Conservation (phyloP, 129 eudicot genomes). For the Helichrysum umbraculigerum region DNA sequence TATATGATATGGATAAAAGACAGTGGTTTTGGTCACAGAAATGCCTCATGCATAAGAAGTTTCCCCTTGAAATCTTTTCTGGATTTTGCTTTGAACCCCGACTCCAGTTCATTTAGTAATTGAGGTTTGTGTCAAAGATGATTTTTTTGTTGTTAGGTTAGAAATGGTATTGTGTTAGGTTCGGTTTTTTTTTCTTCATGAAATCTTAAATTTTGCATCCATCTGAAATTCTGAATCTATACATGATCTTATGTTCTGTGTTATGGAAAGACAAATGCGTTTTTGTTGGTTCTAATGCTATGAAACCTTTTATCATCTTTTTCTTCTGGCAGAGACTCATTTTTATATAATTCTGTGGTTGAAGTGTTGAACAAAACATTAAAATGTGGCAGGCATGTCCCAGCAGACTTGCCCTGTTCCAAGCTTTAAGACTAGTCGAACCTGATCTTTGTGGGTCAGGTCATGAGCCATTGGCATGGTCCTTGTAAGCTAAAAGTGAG, state of each 20-base stretch:
- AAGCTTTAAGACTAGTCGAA: background rate
- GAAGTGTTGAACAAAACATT: background rate
- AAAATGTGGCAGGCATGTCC: too few species aligned
- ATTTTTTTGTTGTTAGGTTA: constrained; percentile 2
- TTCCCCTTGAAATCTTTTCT: constrained; percentile 47
- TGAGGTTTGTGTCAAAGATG: background rate
- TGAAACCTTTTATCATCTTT: background rate
- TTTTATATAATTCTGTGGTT: background rate
- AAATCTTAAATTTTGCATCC: constrained; percentile 21
- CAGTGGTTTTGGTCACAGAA: constrained; percentile 49
- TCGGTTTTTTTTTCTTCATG: background rate
- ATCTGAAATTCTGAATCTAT: background rate
- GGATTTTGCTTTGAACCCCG: constrained; percentile 63
- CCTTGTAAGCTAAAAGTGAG: background rate
- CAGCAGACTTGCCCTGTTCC: background rate
- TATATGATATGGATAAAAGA: constrained; percentile 44
- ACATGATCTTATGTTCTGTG: constrained; percentile 15
- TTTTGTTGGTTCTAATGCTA: background rate
- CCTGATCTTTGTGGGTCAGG: background rate
- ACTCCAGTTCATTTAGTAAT: constrained; percentile 30
- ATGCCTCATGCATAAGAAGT: constrained; percentile 45
- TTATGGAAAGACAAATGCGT: constrained; percentile 11
- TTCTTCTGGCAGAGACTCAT: background rate
- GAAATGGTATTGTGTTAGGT: background rate
- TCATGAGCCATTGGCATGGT: background rate